phyloP scores from a whole-genome alignment of 345 rosid species.

The Ceriops zippeliana region DNA sequence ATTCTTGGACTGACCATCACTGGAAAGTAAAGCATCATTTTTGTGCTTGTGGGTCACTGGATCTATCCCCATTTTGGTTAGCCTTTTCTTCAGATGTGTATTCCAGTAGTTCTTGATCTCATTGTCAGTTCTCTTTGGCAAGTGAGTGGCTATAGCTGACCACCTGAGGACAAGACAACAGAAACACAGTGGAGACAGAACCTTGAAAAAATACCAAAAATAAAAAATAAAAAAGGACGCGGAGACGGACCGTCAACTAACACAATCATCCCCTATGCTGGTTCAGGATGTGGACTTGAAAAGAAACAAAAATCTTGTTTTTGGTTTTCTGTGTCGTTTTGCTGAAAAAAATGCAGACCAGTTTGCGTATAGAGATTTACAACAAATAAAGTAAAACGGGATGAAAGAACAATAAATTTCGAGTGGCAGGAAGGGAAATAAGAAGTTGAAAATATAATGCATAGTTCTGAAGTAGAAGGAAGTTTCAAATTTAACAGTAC shows the following conservation, averaged over 20 bases:
- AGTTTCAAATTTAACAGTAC: too few relatives aligned
- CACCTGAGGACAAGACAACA: conserved; percentile 28
- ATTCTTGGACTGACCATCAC: conserved; percentile 24
- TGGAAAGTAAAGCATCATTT: conserved; percentile 21
- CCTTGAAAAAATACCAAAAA: conserved; percentile 11
- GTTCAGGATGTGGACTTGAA: conserved; percentile 6
- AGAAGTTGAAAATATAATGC: too few relatives aligned
- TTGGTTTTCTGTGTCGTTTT: background rate
- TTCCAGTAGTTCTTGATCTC: conserved; percentile 35
- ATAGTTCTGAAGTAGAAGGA: too few relatives aligned
- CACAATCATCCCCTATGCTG: conserved; percentile 15
- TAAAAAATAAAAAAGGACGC: conserved; percentile 11
- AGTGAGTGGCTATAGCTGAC: conserved; percentile 31
- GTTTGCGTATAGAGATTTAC: background rate
- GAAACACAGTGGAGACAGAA: conserved; percentile 8
- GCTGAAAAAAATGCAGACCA: background rate
- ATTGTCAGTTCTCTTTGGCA: conserved; percentile 29
- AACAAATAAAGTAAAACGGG: conserved; percentile 6
- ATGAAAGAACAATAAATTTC: conserved; percentile 3
- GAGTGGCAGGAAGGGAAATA: too few relatives aligned
- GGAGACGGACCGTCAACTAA: conserved; percentile 11
- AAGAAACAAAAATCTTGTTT: background rate
- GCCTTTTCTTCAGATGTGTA: conserved; percentile 28
- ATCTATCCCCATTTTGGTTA: conserved; percentile 35
- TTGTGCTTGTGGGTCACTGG: conserved; percentile 30